Evolutionary conservation across 2,329 filamentous ascomycete species (phyloP).

Genomic region (Helotiales sp.): DNA sequence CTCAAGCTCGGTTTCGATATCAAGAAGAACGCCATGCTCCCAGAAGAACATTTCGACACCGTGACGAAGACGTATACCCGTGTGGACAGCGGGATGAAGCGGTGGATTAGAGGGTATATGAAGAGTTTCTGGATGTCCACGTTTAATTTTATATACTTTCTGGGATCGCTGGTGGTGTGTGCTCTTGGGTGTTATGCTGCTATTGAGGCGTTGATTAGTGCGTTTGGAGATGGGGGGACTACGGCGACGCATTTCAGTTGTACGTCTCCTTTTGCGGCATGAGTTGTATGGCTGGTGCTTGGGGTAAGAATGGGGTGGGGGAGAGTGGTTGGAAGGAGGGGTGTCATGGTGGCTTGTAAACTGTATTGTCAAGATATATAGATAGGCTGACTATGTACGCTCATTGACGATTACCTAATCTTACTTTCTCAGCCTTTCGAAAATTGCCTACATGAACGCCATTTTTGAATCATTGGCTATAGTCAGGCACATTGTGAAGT

Average conservation of each 20-base stretch:
- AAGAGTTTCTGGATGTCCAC: conserved; percentile 37
- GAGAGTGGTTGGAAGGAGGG: too few relatives aligned
- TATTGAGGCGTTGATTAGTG: conserved; percentile 37
- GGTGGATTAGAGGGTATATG: conserved; percentile 41
- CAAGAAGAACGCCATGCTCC: conserved; percentile 44
- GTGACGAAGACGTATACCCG: conserved; percentile 26
- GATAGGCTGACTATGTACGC: too few relatives aligned
- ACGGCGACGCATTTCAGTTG: conserved; percentile 20
- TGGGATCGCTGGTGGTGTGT: conserved; percentile 38
- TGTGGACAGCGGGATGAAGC: conserved; percentile 39
- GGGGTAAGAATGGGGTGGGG: too few relatives aligned
- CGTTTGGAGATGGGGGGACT: conserved; percentile 19
- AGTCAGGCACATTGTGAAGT: too few relatives aligned
- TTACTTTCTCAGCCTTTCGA: too few relatives aligned
- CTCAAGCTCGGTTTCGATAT: conserved; percentile 44
- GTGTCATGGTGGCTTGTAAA: too few relatives aligned
- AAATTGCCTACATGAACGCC: too few relatives aligned
- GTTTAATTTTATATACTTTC: conserved; percentile 40
- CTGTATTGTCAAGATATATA: too few relatives aligned
- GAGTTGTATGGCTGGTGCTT: too few relatives aligned
- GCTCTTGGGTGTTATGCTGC: conserved; percentile 42
- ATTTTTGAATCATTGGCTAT: too few relatives aligned
- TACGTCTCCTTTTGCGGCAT: conserved; percentile 17
- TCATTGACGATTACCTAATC: too few relatives aligned
- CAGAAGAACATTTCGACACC: conserved; percentile 45